A percentile compares a stretch with the other conserved stretches of the same genome.
phyloP scores from a whole-genome alignment of 202 grass and related monocot genomes.

The Setaria italica region DNA sequence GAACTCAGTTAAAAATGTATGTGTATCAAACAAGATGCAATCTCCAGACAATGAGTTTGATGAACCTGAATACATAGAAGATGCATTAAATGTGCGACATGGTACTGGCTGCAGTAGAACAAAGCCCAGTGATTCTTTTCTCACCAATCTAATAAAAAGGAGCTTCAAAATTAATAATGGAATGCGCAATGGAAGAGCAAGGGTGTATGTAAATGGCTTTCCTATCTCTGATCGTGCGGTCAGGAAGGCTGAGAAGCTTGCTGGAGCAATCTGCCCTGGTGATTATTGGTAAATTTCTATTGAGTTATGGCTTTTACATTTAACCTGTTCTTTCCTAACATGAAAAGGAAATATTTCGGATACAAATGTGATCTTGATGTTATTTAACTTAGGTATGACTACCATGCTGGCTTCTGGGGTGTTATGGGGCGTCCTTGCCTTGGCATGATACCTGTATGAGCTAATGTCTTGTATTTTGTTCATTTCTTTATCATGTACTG shows the following conservation, averaged over 20 bases:
- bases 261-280: slow-evolving; percentile 78
- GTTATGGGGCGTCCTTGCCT: slow-evolving; percentile 73
- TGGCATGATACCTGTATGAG: slow-evolving; percentile 96
- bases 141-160: slow-evolving; percentile 87
- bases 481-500: background rate
- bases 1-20: slow-evolving; percentile 76
- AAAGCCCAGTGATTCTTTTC: slow-evolving; percentile 72
- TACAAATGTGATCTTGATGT: background rate
- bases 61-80: slow-evolving; percentile 51
- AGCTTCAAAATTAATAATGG: slow-evolving; percentile 73
- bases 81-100: slow-evolving; percentile 49
- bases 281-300: slow-evolving; percentile 83
- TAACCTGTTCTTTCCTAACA: slow-evolving; percentile 36
- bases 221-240: slow-evolving; percentile 65
- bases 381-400: slow-evolving; percentile 76
- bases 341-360: slow-evolving; percentile 2
- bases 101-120: slow-evolving; percentile 47
- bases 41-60: slow-evolving; percentile 64
- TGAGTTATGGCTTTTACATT: slow-evolving; percentile 37
- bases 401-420: slow-evolving; percentile 95
- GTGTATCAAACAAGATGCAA: slow-evolving; percentile 69
- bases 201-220: slow-evolving; percentile 83
- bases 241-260: slow-evolving; percentile 87
- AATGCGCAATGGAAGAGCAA: slow-evolving; percentile 52
- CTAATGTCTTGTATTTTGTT: slow-evolving; percentile 29